These are phyloP conservation scores for Calonectria honghensis DNA, from an alignment of 2,329 filamentous ascomycete genomes.

Conservation along the genomic window DNA sequence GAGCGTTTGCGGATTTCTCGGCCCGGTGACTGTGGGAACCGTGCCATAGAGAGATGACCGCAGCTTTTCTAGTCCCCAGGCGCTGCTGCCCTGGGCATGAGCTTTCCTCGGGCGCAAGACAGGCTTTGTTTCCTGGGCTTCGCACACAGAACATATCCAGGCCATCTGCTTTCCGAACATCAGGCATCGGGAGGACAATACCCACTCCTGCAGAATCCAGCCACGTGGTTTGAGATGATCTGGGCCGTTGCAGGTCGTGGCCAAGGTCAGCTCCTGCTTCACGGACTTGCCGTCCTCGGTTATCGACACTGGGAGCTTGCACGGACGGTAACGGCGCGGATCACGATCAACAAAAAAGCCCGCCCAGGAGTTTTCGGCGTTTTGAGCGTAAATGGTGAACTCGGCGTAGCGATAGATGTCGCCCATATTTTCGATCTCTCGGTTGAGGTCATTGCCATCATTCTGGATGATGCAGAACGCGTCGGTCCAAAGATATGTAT, in stretches of 20 bases:
- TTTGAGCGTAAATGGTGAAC: slow-evolving; percentile 44
- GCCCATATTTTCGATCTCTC: slow-evolving; percentile 43
- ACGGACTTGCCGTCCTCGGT: neutral
- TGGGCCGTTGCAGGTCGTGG: slow-evolving; percentile 32
- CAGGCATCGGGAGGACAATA: slow-evolving; percentile 39
- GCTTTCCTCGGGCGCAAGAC: neutral
- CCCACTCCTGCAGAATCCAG: slow-evolving; percentile 41
- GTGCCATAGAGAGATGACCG: slow-evolving; percentile 16
- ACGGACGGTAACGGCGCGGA: slow-evolving; percentile 34
- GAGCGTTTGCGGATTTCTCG: neutral
- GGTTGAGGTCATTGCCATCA: slow-evolving; percentile 22
- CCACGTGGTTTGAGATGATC: slow-evolving; percentile 42
- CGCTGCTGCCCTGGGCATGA: neutral
- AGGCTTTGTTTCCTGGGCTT: slow-evolving; percentile 37
- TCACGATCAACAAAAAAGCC: slow-evolving; percentile 38
- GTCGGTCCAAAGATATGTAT: slow-evolving; percentile 38
- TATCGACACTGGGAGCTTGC: slow-evolving; percentile 27
- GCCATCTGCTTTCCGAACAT: slow-evolving; percentile 42
- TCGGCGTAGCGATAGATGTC: slow-evolving; percentile 45
- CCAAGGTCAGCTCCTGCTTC: slow-evolving; percentile 30
- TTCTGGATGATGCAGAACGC: slow-evolving; percentile 45
- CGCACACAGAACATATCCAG: slow-evolving; percentile 39
- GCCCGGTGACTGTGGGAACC: neutral
- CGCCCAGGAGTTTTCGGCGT: slow-evolving; percentile 35
- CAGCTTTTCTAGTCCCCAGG: slow-evolving; percentile 19